phyloP scores from a whole-genome alignment of 805 yeast genomes.

The Kluyveromyces aestuarii region DNA sequence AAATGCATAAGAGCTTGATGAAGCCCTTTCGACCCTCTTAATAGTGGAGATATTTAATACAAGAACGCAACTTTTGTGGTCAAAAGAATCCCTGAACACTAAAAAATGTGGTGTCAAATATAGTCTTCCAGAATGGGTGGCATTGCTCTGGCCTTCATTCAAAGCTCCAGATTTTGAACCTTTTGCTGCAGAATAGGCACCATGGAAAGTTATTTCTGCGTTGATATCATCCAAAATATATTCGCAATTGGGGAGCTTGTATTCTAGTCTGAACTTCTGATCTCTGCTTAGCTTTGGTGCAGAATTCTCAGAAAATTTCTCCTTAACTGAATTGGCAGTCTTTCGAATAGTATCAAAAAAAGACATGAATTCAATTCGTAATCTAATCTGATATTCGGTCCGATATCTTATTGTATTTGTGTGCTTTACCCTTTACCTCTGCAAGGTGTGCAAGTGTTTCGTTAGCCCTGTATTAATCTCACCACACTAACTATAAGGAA shows the following conservation, averaged over 20 bases:
- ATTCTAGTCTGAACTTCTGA: constrained; percentile 59
- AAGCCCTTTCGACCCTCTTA: constrained; percentile 78
- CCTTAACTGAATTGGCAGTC: constrained; percentile 38
- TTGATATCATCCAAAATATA: constrained; percentile 52
- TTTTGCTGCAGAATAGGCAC: constrained; percentile 6
- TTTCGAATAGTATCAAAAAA: constrained; percentile 37
- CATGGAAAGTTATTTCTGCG: constrained; percentile 46
- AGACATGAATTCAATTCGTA: constrained; percentile 29
- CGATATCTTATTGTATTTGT: neutral
- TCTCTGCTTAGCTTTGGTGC: constrained; percentile 46
- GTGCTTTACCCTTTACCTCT: neutral
- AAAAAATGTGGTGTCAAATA: constrained; percentile 67
- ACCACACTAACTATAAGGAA: too few relatives aligned
- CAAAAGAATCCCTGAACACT: constrained; percentile 64
- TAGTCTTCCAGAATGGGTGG: constrained; percentile 52
- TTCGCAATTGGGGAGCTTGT: constrained; percentile 66
- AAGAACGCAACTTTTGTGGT: constrained; percentile 58
- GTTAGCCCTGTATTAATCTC: neutral
- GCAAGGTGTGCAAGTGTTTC: neutral
- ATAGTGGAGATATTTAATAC: constrained; percentile 67
- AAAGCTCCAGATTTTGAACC: constrained; percentile 11
- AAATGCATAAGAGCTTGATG: constrained; percentile 65
- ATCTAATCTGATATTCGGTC: neutral
- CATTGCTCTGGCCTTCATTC: constrained; percentile 19
- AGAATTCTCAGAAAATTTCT: constrained; percentile 26